Base-by-base conservation (phyloP, 495 filamentous ascomycete species). In the Xylaria telfairii region DNA sequence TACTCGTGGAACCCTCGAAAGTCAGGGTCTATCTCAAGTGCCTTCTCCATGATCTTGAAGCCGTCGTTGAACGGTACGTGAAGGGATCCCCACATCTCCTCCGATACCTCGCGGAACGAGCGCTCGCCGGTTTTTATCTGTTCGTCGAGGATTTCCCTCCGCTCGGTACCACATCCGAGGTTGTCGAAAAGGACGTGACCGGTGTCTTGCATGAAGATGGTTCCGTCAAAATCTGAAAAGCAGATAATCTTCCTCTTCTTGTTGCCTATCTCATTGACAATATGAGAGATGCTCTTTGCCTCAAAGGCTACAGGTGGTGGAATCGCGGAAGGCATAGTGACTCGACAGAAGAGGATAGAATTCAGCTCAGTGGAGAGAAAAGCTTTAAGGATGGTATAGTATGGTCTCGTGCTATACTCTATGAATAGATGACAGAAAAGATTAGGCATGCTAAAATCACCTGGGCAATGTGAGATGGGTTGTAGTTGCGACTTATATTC, bases 121-220 rank as follows among this genome's bases (percentile, higher is more conserved):
- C 90, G 85, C 76, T 89, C 85, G 68, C 91, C 91, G 12, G 82
- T 84, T 66, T 90, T 87, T 77, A 93, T 91, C 71, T 92, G 88
- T 57, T 86, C 82, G 67, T 92, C 91, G 30, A 92, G 87, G 51
- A 86, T 77, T 61, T 87, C 74, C 32, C 90, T 84, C 47, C 83
- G 84, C 37, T 83, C 76, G 6, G 79, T 77, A 67, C 90, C 90
- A 80, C 90, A 92, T 68, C 91, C 91, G 70, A 90, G 85, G 73
- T 80, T 80, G 74, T 92, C 90, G 79, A 92, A 90, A 49, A 93
- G 86, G 76, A 92, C 87, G 77, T 92, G 91, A 56, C 91, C 91
- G 17, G 90, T 92, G 70, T 92, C 91, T 86, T 93, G 90, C 85
- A 92, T 90, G 83, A 90, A 92, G 74, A 93, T 93, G 44, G 91